Evolutionary conservation across 306 rosid species (phyloP), one percentile per base, ranked within the genome.

Genomic region (Cucurbita argyrosperma): DNA sequence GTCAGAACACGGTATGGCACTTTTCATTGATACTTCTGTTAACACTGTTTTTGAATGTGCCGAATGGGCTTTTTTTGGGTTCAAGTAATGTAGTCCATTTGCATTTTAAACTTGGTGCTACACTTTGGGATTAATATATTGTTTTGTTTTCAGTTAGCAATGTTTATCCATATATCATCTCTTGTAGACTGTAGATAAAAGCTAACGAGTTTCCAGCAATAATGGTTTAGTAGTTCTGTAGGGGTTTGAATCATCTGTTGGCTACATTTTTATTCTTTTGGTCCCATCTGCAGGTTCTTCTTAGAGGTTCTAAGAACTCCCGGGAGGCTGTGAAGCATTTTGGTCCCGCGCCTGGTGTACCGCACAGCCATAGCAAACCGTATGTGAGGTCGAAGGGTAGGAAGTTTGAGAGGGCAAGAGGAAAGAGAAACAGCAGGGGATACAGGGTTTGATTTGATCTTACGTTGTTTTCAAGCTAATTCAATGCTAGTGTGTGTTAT

Each of bases 291-390:
- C 35, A 30, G 96, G 87, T 87, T 67, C 96, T 91, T 39, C 86
- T 88, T 10, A 77, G 97, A 76, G 97, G 97, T 76, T 83, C 89
- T 7, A 91, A 87, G 90, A 91, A 89, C 63, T 76, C 88, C 3
- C 79, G 96, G 23, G 97, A 91, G 78, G 97, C 92, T 1, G 97
- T 91, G 70, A 91, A 91, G 72, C 97, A 88, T 70, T 91, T 91
- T 37, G 97, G 96, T 74, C 92, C 87, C 4, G 97, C 97, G 16
- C 96, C 96, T 18, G 97, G 97, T 81, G 97, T 90, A 37, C 95
- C 97, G 1, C 96, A 90, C 83, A 88, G 95, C 81, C 90, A 90
- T 82, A 49, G 84, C 55, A 90, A 90, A 73, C 97, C 95, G 13
- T 90, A 88, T 55, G 96, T 88, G 52, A 78, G 85, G 70, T 4